Conservation (phyloP, 1,284 basidiomycete genomes). For the Melampsora americana region DNA sequence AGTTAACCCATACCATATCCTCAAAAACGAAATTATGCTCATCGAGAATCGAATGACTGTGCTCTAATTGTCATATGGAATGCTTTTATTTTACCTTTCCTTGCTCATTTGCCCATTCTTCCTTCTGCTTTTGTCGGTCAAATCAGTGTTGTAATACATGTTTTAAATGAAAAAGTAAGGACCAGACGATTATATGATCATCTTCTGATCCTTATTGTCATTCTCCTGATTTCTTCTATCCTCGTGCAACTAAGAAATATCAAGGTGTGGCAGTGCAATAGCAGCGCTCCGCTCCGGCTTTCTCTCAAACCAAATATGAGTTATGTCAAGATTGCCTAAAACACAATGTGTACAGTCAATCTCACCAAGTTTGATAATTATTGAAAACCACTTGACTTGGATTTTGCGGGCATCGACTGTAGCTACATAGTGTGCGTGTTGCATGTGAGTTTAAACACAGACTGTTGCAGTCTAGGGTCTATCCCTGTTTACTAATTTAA, state of each 20-base stretch:
- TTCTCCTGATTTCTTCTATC: neutral
- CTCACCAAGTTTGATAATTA: no score
- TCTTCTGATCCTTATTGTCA: neutral
- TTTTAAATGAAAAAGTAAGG: neutral
- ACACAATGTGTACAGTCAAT: no score
- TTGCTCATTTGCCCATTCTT: neutral
- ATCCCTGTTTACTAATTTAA: no score
- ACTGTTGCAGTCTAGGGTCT: no score
- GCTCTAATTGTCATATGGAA: neutral
- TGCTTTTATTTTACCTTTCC: neutral
- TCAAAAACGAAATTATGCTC: neutral
- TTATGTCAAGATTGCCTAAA: no score
- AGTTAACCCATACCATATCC: neutral
- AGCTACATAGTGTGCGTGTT: neutral
- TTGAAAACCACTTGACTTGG: no score
- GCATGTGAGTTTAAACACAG: no score
- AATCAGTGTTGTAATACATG: constrained; percentile 2
- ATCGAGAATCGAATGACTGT: neutral
- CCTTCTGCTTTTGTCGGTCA: neutral
- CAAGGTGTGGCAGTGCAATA: no score
- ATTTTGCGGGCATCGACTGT: no score
- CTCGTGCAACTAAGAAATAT: no score
- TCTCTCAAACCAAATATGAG: neutral
- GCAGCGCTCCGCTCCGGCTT: neutral
- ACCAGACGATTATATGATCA: neutral